These are phyloP conservation scores for Curvularia hawaiiensis DNA, from an alignment of 2,329 filamentous ascomycete species.

Conservation along the genomic window DNA sequence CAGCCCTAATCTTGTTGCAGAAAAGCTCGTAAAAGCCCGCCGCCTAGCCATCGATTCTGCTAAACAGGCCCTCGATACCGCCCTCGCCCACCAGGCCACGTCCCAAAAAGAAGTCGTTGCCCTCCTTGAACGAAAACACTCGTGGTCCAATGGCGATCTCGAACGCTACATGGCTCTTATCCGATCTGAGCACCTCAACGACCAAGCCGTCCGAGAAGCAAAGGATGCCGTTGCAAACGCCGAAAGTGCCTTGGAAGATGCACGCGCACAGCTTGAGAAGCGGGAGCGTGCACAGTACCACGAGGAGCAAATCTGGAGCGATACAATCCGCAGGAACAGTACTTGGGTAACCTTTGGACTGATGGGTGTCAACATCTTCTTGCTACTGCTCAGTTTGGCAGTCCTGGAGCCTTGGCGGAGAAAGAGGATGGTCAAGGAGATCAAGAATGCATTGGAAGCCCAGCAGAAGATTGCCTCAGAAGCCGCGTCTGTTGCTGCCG, in stretches of 20 bases:
- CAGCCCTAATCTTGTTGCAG: constrained; percentile 37
- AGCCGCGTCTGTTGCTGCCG: constrained; percentile 9
- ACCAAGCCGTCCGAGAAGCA: constrained; percentile 77
- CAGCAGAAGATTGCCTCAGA: constrained; percentile 33
- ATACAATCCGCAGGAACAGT: constrained; percentile 93
- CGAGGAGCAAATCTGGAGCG: constrained; percentile 99
- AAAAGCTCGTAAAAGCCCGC: constrained; percentile 62
- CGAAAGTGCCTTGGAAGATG: constrained; percentile 80
- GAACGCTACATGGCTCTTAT: constrained; percentile 95
- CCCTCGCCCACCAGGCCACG: constrained; percentile 79
- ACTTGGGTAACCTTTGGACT: constrained; percentile 99
- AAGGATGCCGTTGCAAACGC: constrained; percentile 74
- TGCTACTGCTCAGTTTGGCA: constrained; percentile 86
- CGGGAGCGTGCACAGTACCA: constrained; percentile 92
- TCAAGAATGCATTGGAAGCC: constrained; percentile 50
- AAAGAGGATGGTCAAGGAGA: constrained; percentile 77
- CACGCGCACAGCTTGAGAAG: constrained; percentile 75
- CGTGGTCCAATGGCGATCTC: constrained; percentile 84
- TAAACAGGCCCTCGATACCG: constrained; percentile 79
- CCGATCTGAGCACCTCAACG: constrained; percentile 89
- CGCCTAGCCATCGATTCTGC: constrained; percentile 71
- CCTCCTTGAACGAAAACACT: constrained; percentile 89
- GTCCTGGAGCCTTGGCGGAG: constrained; percentile 93
- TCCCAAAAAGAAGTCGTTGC: constrained; percentile 97
- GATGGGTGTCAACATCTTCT: constrained; percentile 93